Conservation (phyloP, 805 yeast species). For the Ogataea parapolymorpha region DNA sequence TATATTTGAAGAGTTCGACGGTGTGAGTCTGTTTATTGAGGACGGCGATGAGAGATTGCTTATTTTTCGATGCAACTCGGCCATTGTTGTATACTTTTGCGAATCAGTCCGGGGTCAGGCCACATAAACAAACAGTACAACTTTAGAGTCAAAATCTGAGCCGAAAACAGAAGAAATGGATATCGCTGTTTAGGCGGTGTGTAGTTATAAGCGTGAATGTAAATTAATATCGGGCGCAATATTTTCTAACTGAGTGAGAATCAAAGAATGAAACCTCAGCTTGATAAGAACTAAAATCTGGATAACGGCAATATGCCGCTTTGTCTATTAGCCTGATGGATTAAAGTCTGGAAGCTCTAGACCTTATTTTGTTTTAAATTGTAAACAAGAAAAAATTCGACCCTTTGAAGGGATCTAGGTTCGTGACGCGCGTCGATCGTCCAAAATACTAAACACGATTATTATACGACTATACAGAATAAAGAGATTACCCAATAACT, state of each 20-base stretch:
- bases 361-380: background rate
- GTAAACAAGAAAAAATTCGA: background rate
- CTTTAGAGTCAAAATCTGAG: too few relatives aligned
- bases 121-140: too few relatives aligned
- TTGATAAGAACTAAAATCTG: too few relatives aligned
- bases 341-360: background rate
- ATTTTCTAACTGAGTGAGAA: too few relatives aligned
- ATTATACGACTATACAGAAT: background rate
- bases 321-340: background rate
- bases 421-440: background rate
- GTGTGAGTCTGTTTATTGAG: conserved; percentile 15
- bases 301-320: background rate
- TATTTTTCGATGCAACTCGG: conserved; percentile 23
- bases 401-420: background rate
- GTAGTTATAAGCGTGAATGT: background rate
- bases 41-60: conserved; percentile 22
- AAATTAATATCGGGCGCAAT: background rate
- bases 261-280: too few relatives aligned
- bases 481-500: conserved; percentile 41
- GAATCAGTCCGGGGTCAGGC: too few relatives aligned
- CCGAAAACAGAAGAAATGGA: too few relatives aligned
- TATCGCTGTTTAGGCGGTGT: too few relatives aligned
- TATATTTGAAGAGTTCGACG: conserved; percentile 17
- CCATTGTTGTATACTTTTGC: conserved; percentile 14
- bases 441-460: conserved; percentile 1